Conservation (phyloP, 176 grass and related monocot genomes). For the Bromus sterilis region DNA sequence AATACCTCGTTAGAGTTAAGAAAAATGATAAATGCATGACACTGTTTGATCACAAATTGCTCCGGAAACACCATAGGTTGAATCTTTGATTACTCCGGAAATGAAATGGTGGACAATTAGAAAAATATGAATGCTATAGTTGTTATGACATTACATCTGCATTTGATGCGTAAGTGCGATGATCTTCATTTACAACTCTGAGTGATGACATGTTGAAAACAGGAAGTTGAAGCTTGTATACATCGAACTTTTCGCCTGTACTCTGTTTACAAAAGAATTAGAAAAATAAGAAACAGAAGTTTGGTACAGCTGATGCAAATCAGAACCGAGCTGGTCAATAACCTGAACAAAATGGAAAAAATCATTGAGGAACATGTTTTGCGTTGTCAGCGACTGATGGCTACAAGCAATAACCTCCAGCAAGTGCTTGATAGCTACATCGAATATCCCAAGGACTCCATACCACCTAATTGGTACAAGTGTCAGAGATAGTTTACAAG, state of each 20-base stretch:
- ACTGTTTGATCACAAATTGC: neutral
- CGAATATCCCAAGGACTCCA: conserved; percentile 82
- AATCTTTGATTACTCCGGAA: conserved; percentile 12
- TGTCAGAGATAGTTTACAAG: conserved; percentile 11
- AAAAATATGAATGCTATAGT: conserved; percentile 14
- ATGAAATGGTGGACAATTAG: neutral
- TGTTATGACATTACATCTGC: conserved; percentile 69
- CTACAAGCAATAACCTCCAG: conserved; percentile 90
- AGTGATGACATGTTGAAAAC: conserved; percentile 79
- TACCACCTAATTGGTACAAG: conserved; percentile 72
- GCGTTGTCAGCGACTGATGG: conserved; percentile 71
- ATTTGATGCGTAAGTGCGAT: conserved; percentile 83
- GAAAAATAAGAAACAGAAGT: conserved; percentile 23
- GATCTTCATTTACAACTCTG: conserved; percentile 86
- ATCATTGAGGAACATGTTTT: conserved; percentile 81
- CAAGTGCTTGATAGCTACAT: conserved; percentile 92
- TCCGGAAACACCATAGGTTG: neutral
- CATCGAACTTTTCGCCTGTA: conserved; percentile 72
- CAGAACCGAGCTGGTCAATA: neutral
- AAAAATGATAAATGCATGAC: neutral
- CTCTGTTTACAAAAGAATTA: conserved; percentile 37
- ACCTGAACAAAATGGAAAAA: conserved; percentile 99
- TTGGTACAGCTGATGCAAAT: conserved; percentile 6
- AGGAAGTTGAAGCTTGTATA: conserved; percentile 87
- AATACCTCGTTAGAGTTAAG: neutral